Base-by-base conservation (phyloP, 140 eudicot genomes). In the Ambrosia hybrid region DNA sequence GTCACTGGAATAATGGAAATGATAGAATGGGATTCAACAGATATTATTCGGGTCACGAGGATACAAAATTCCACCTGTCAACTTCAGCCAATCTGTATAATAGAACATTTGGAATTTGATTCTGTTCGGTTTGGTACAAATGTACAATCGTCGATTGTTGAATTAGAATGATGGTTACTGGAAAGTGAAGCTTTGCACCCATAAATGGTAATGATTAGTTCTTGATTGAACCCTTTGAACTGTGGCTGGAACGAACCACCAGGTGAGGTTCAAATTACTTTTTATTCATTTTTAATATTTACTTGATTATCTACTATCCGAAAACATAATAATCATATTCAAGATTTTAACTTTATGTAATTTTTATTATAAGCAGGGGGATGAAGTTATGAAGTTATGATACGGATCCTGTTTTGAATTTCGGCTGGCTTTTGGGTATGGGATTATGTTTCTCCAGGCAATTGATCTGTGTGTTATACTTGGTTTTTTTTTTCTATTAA, bases 1-100 rank as follows among this genome's bases (percentile, higher is more conserved):
- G 83, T 33, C 71, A 73, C 60, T 80, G 76, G 83, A 74, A 74
- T 57, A 43, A 79, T 57, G 70, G 77, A 34, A 79, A 68, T 63
- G 57, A 68, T 58, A 73, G 53, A 30, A 43, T 73, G 46, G 59
- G 80, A 14, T 70, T 68, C 13, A 80, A 74, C 39, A 74, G 73
- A 57, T 70, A 59, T 74, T 68, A 67, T 74, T 65, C 80, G 1
- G 76, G 83, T 39, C 73, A 74, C 1, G 83, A 74, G 67, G 83
- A 78, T 66, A 61, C 75, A 37, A 72, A 73, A 33, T 74, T 67
- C 57, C 80, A 72, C 55, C 10, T 79, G 62, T 59, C 76, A 5
- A 57, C 73, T 63, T 51, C 80, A 15, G 62, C 73, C 38, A 76
- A 74, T 76, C 3, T 74, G 63, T 79, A 79, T 65, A 74, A 53